Conservation (phyloP, 2,329 filamentous ascomycete genomes). For the Fonsecaea nubica region DNA sequence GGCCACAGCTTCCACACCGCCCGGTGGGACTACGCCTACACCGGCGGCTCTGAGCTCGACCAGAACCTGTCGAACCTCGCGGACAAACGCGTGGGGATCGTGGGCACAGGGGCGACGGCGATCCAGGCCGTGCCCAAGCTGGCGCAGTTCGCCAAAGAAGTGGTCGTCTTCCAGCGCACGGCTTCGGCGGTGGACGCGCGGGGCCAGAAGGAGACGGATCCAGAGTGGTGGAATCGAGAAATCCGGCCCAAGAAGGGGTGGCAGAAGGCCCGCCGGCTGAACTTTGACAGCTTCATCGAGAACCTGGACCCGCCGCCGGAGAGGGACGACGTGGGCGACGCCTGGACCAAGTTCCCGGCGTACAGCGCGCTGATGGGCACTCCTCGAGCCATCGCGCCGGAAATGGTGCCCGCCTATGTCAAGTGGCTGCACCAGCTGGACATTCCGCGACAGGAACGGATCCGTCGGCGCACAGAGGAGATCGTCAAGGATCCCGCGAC, state of each 20-base stretch:
- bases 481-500: too few relatives aligned
- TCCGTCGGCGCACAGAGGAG: too few relatives aligned
- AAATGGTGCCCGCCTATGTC: too few relatives aligned
- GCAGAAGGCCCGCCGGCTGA: constrained; percentile 42
- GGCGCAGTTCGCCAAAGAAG: neutral
- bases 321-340: constrained; percentile 41
- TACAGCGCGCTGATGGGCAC: too few relatives aligned
- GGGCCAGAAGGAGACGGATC: constrained; percentile 27
- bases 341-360: constrained; percentile 33
- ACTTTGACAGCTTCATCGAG: constrained; percentile 41
- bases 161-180: constrained; percentile 39
- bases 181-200: constrained; percentile 50
- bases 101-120: constrained; percentile 30
- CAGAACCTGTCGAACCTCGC: constrained; percentile 48
- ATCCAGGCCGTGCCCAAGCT: constrained; percentile 17
- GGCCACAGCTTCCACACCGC: constrained; percentile 42
- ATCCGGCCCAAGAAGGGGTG: constrained; percentile 35
- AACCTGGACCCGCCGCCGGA: constrained; percentile 22
- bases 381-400: too few relatives aligned
- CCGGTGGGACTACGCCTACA: constrained; percentile 48
- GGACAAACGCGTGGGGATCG: constrained; percentile 28
- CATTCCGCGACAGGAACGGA: too few relatives aligned
- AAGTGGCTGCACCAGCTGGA: too few relatives aligned
- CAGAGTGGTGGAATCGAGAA: constrained; percentile 6
- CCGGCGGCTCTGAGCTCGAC: constrained; percentile 45